Evolutionary conservation across 768 basidiomycete species (phyloP).

Genomic region (Crassisporium funariophilum): DNA sequence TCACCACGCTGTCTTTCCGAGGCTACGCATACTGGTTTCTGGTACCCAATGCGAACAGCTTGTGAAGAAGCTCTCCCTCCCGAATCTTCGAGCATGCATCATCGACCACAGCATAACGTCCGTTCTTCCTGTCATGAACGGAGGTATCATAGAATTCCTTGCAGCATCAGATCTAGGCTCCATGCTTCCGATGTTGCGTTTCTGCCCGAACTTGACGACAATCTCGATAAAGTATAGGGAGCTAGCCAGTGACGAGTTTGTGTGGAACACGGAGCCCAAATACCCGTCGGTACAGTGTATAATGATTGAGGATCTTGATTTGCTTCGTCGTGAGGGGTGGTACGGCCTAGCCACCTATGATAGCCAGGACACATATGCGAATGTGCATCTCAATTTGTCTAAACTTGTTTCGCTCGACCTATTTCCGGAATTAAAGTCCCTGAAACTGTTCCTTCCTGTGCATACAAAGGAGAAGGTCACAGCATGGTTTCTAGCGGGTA

Average conservation of each 20-base stretch:
- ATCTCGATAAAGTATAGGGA: conserved; percentile 12
- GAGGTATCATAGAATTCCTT: conserved; percentile 13
- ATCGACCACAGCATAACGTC: background rate
- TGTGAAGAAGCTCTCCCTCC: conserved; percentile 3
- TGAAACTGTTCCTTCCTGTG: conserved; percentile 11
- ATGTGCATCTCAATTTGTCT: conserved; percentile 10
- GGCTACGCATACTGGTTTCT: conserved; percentile 22
- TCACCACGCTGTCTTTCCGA: conserved; percentile 14
- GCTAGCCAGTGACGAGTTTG: conserved; percentile 2
- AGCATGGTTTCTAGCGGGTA: background rate
- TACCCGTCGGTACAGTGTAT: conserved; percentile 9
- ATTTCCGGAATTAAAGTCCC: conserved; percentile 12
- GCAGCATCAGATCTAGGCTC: background rate
- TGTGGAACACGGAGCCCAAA: conserved; percentile 5
- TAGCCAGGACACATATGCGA: background rate
- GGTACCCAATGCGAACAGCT: conserved; percentile 1
- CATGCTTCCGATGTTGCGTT: conserved; percentile 3
- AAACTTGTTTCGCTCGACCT: conserved; percentile 5
- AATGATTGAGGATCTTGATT: conserved; percentile 17
- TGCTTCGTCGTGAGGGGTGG: conserved; percentile 1
- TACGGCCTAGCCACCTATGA: background rate
- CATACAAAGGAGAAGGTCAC: background rate
- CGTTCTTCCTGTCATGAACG: background rate
- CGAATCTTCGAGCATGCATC: conserved; percentile 17
- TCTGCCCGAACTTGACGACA: conserved; percentile 15